Base-by-base conservation (phyloP, 179 eudicot species). In the Camellia oleifera region DNA sequence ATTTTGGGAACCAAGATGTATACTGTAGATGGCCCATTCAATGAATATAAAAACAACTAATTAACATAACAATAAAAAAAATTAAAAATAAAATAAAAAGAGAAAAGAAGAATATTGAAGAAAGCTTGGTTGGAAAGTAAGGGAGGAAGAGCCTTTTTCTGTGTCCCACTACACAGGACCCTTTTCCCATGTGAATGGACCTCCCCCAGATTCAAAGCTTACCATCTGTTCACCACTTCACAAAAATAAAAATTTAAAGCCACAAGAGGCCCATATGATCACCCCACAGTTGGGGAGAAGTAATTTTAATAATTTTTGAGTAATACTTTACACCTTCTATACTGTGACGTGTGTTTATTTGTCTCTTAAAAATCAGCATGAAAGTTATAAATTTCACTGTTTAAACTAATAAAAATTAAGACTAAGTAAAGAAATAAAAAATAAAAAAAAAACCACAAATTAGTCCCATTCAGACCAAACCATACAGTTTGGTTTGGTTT, bases 41-140 rank as follows among this genome's bases (percentile, higher is more conserved):
- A 52, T 62, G 50, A 0, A 54, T 2, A 20, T 14, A n/a, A 8
- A 68, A 68, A 81, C 15, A 79, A 40, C 52, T 40, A 79, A 26
- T 15, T 26, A 12, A 13, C 18, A 68, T 20, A 71, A 45, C 11
- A 18, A 63, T 40, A 10, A 20, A 32, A 44, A 46, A 9, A 75
- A 40, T 26, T 26, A 0, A 26, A 15, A 52, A 13, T 71, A 5
- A 8, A 23, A 46, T n/a, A 0, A 1, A 17, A 23, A 71, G 63
- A 54, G 6, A 3, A 75, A 46, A 54, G 58, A 67, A 74, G 64
- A 69, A 63, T 46, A 2, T 32, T 32, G 80, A 73, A 77, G 83
- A 81, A 85, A 77, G 82, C 85, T 83, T 85, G 81, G 90, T 44
- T 81, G 86, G 85, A 83, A 87, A 85, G 89, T 81, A 83, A 86